These are phyloP conservation scores for Populus trichocarpa DNA, from an alignment of 441 rosid species.

Conservation along the genomic window DNA sequence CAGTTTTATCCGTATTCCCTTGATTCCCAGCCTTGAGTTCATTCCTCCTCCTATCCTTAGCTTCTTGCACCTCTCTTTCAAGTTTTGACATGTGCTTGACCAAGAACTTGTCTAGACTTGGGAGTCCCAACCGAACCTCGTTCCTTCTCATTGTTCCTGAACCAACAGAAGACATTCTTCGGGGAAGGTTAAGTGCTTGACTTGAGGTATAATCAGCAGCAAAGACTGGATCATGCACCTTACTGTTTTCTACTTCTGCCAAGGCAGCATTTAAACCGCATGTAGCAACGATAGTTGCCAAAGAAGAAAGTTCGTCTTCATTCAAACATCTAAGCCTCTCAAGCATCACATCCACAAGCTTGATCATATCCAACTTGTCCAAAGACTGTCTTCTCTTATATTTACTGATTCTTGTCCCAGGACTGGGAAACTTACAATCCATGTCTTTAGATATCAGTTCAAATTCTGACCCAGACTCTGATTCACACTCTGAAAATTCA, in stretches of 20 bases:
- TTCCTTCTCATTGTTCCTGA: conserved; percentile 27
- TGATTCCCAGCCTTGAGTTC: conserved; percentile 22
- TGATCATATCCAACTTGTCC: conserved; percentile 48
- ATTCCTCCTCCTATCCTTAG: conserved; percentile 43
- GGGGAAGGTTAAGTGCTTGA: conserved; percentile 24
- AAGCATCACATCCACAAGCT: conserved; percentile 69
- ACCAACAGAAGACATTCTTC: conserved; percentile 42
- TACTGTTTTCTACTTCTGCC: conserved; percentile 54
- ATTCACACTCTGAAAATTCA: conserved; percentile 50
- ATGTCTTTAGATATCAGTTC: conserved; percentile 29
- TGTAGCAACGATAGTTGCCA: conserved; percentile 87
- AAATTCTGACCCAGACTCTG: conserved; percentile 54
- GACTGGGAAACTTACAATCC: conserved; percentile 25
- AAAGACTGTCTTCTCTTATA: conserved; percentile 59
- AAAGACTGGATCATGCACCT: conserved; percentile 27
- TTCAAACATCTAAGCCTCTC: conserved; percentile 79
- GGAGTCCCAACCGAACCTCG: conserved; percentile 43
- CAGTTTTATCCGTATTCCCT: conserved; percentile 16
- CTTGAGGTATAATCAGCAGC: conserved; percentile 18
- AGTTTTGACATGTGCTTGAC: conserved; percentile 82
- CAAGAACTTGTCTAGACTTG: conserved; percentile 76
- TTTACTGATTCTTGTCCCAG: conserved; percentile 42
- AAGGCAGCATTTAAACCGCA: conserved; percentile 88
- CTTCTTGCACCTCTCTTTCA: conserved; percentile 83
- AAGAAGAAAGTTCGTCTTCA: conserved; percentile 86